Base-by-base conservation (phyloP, 805 yeast species). In the Komagataella pseudopastoris region DNA sequence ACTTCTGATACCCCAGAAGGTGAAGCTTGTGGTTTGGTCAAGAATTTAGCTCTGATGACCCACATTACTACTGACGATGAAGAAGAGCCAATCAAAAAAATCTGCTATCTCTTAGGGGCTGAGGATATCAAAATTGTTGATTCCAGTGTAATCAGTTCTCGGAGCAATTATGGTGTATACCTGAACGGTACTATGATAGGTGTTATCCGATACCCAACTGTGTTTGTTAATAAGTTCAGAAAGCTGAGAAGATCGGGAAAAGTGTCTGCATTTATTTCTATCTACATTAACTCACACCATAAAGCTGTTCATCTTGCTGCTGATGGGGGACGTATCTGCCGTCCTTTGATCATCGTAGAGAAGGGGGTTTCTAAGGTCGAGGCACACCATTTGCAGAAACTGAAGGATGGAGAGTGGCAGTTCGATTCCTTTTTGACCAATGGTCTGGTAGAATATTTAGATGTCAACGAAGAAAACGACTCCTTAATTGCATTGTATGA, bases 1-100 rank as follows among this genome's bases (percentile, higher is more conserved):
- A 88, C 98, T 6, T 87, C 98, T 0, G 99, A 93, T 77, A 93
- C 99, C 0, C 99, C 99, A 1, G 99, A 93, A 77, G 99, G 99
- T 76, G 99, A 93, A 69, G 99, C 99, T 0, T 93, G 99, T 80
- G 99, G 99, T 63, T 77, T 93, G 67, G 99, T 93, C 44, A 93
- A 93, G 70, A 93, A 93, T 64, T 73, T 93, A 65, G 99, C 99
- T 1, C 75, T 93, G 48, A 93, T 93, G 99, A 93, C 99, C 8
- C 99, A 93, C 68, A 93, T 93, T 61, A 93, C 99, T 4, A 91
- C 99, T 1, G 99, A 93, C 68, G 97, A 88, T 60, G 99, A 93
- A 66, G 97, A 91, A 61, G 86, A 75, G 7, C 98, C 99, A 16
- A 80, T 93, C 45, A 78, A 75, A 55, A 78, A 77, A 51, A 71